Evolutionary conservation across 2,329 filamentous ascomycete genomes (phyloP), one percentile per base, ranked within the genome.

Genomic region (Colletotrichum filicis): DNA sequence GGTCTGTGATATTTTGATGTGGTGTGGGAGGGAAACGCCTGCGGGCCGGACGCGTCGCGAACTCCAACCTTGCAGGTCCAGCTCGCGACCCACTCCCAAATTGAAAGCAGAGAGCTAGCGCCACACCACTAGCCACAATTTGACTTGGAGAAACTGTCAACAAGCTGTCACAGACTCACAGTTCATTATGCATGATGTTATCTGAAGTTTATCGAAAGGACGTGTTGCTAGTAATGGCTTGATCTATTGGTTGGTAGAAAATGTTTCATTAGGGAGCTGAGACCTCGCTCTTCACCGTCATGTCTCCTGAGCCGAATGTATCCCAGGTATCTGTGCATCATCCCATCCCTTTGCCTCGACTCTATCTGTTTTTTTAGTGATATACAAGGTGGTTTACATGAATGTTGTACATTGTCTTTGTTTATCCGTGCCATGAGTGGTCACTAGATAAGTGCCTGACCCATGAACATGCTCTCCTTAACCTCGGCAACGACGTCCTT

Each of bases 401-500:
- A 4, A 4, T 69, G 32, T 71, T 73, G 49, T 71, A 73, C 66
- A 73, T 9, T 5, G 14, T 24, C 22, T 16, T 26, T 32, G 3
- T 26, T 24, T 28, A 2, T n/a, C 30, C 30, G 28, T 19, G 26
- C 22, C 12, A 5, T 14, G 24, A 11, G 24, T 56, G 22, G 30
- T 32, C 11, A 14, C 77, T 88, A 95, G 71, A 95, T 93, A 78
- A 95, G 85, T 53, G 93, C 93, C 81, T 95, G 92, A 62, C 93
- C 93, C 85, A 91, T 93, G 80, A 92, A 95, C 93, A 95, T 95
- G 76, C 92, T 97, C 79, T 97, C 93, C 82, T 94, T 93, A 26
- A 99, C 95, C 82, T 98, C 97, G 42, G 92, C 91, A 42, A 98
- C 95, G 35, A 98, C 90, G 82, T 98, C 96, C 79, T 93, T 94